These are phyloP conservation scores for Phytophthora melonis DNA, from an alignment of 352 stramenopile species.

Conservation along the genomic window DNA sequence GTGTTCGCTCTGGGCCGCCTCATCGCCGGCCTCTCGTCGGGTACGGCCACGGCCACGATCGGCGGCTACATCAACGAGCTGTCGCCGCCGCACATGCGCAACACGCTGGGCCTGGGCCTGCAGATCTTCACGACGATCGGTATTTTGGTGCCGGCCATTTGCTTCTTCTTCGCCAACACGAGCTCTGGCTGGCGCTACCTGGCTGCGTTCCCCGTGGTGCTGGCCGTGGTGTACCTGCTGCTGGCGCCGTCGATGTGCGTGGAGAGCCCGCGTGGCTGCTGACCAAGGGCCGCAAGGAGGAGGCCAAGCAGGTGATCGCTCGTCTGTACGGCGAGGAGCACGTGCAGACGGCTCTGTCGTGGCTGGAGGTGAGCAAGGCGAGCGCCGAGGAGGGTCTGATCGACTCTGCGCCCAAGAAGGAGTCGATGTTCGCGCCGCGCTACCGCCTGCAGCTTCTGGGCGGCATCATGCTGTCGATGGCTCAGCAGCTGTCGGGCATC, in stretches of 20 bases:
- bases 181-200: conserved; percentile 22
- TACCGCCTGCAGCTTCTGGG: conserved; percentile 23
- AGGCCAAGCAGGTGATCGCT: too few relatives aligned
- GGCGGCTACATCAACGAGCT: too few relatives aligned
- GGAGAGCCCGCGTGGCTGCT: conserved; percentile 31
- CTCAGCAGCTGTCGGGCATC: conserved; percentile 21
- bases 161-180: conserved; percentile 24
- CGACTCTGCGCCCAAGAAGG: conserved; percentile 20
- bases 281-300: conserved; percentile 26
- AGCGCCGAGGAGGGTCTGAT: conserved; percentile 8
- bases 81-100: too few relatives aligned
- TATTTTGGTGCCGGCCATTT: conserved; percentile 15
- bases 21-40: too few relatives aligned
- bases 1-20: too few relatives aligned
- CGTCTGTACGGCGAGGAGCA: too few relatives aligned
- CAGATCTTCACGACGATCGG: conserved; percentile 26
- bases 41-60: too few relatives aligned
- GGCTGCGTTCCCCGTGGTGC: conserved; percentile 20
- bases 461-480: conserved; percentile 15
- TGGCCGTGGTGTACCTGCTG: conserved; percentile 15
- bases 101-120: conserved; percentile 14
- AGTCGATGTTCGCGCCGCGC: conserved; percentile 29
- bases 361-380: conserved; percentile 17
- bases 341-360: conserved; percentile 26
- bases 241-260: conserved; percentile 20